phyloP scores from a whole-genome alignment of 2,329 filamentous ascomycete species.

The Hymenotorrendiella dingleyae region DNA sequence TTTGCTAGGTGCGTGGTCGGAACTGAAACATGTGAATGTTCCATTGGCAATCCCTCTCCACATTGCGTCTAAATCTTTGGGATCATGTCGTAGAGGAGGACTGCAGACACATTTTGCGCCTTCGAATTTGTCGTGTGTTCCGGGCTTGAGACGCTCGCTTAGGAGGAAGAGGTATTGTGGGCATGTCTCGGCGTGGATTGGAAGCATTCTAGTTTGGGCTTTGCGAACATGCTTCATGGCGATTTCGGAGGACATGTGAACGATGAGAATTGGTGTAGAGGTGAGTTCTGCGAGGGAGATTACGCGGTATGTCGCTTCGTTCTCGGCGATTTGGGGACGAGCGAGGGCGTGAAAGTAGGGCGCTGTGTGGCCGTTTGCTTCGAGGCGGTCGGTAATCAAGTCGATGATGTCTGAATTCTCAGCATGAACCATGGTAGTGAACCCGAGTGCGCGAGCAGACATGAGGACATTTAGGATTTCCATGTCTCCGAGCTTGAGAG shows the following conservation, averaged over 20 bases:
- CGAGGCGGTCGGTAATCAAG: conserved; percentile 37
- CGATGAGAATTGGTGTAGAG: conserved; percentile 46
- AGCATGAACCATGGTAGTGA: conserved; percentile 45
- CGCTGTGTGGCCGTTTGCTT: conserved; percentile 33
- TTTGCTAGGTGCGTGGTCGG: conserved; percentile 24
- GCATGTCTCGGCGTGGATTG: conserved; percentile 52
- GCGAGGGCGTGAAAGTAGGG: conserved; percentile 42
- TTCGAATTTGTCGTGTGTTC: conserved; percentile 36
- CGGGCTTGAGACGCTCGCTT: conserved; percentile 38
- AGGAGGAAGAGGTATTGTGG: conserved; percentile 54
- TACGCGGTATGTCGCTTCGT: conserved; percentile 44
- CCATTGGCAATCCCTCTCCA: conserved; percentile 47
- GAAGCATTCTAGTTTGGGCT: conserved; percentile 44
- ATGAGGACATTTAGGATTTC: conserved; percentile 47
- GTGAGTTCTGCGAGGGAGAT: conserved; percentile 44
- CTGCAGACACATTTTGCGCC: conserved; percentile 51
- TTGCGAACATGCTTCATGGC: conserved; percentile 43
- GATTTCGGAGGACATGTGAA: conserved; percentile 43
- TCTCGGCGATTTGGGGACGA: conserved; percentile 40
- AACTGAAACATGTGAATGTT: conserved; percentile 48
- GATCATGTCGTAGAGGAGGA: conserved; percentile 43
- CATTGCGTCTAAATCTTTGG: conserved; percentile 43
- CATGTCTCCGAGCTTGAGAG: conserved; percentile 42
- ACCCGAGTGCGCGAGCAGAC: conserved; percentile 36
- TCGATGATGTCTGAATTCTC: conserved; percentile 42